Evolutionary conservation across 2,329 filamentous ascomycete genomes (phyloP).

Genomic region (Colletotrichum karsti): DNA sequence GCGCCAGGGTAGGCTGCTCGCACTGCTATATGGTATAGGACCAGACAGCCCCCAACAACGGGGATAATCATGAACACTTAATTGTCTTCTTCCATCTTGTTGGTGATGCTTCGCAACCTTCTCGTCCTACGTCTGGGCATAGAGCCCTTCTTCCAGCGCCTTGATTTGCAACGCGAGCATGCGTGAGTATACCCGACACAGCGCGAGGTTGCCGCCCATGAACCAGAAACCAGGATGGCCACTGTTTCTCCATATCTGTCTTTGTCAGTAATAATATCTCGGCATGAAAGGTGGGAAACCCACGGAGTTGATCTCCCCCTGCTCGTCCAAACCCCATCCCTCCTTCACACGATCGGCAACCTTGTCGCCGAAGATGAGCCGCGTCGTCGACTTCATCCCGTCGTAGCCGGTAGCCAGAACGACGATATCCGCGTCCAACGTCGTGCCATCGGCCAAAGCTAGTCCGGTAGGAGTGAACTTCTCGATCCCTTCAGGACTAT

Average conservation of each 20-base stretch:
- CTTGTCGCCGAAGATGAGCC: constrained; percentile 68
- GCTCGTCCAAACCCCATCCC: constrained; percentile 69
- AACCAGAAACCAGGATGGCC: constrained; percentile 74
- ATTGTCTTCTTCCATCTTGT: constrained; percentile 28
- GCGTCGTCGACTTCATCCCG: constrained; percentile 72
- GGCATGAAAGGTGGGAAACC: background rate
- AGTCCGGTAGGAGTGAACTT: constrained; percentile 56
- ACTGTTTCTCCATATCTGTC: constrained; percentile 64
- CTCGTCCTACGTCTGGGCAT: constrained; percentile 41
- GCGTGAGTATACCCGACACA: constrained; percentile 69
- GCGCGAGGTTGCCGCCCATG: constrained; percentile 70
- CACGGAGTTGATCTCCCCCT: constrained; percentile 55
- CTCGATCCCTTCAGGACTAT: constrained; percentile 60
- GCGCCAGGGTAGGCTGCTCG: no score
- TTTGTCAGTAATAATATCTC: background rate
- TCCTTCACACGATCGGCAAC: constrained; percentile 66
- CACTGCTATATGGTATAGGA: no score
- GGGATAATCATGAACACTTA: no score
- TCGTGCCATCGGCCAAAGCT: constrained; percentile 61
- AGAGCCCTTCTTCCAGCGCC: constrained; percentile 48
- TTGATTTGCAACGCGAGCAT: constrained; percentile 62
- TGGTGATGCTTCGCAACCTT: no score
- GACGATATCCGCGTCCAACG: constrained; percentile 69
- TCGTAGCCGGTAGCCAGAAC: constrained; percentile 72
- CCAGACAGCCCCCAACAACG: no score